Conservation (phyloP, 352 stramenopile species). For the Stramenopiles sp. region DNA sequence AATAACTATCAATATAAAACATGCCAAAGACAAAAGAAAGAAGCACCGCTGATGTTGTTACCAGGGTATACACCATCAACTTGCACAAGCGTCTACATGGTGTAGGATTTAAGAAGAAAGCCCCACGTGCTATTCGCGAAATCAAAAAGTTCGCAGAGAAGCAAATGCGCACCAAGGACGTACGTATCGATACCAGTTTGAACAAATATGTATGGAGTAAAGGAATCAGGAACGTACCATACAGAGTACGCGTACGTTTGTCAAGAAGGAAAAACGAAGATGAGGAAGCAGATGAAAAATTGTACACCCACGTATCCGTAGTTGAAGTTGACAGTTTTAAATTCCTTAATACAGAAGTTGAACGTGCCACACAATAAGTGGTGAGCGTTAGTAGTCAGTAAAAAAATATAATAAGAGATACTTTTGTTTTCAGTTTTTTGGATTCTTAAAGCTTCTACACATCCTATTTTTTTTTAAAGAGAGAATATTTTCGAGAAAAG, state of each 20-base stretch:
- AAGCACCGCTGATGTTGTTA: slow-evolving; percentile 63
- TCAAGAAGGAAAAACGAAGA: slow-evolving; percentile 96
- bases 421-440: no score
- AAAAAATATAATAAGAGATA: no score
- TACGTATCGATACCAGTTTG: slow-evolving; percentile 66
- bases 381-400: no score
- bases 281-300: slow-evolving; percentile 93
- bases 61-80: slow-evolving; percentile 96
- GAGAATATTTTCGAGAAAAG: no score
- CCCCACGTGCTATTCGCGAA: slow-evolving; percentile 82
- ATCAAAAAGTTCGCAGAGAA: slow-evolving; percentile 93
- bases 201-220: slow-evolving; percentile 95
- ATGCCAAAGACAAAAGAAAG: slow-evolving; percentile 22
- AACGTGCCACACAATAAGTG: not conserved
- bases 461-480: no score
- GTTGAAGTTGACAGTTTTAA: not conserved
- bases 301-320: not conserved
- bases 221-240: slow-evolving; percentile 92
- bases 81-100: slow-evolving; percentile 87
- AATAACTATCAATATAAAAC: no score
- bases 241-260: slow-evolving; percentile 86
- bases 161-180: slow-evolving; percentile 86
- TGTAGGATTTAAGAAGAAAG: slow-evolving; percentile 91
- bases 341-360: not conserved
- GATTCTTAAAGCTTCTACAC: no score